Conservation (phyloP, 1,284 basidiomycete species). For the Porogramme epimiltina region DNA sequence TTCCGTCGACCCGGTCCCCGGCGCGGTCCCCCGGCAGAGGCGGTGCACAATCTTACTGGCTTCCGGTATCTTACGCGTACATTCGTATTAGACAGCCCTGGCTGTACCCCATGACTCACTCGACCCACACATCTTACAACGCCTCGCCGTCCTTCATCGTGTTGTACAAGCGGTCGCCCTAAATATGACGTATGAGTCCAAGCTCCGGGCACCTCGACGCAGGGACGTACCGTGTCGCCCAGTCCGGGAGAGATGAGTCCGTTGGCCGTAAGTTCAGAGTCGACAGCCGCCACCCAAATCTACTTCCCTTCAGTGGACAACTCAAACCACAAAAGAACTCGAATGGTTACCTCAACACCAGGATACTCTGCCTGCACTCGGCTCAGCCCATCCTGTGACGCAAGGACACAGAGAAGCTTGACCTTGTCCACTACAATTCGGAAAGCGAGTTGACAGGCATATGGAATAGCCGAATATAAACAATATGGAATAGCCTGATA, state of each 20-base stretch:
- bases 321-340: neutral
- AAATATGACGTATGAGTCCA: neutral
- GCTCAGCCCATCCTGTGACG: slow-evolving; percentile 73
- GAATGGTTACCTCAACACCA: slow-evolving; percentile 69
- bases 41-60: no score
- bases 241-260: slow-evolving; percentile 88
- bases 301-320: slow-evolving; percentile 30
- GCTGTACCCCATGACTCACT: neutral
- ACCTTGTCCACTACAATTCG: slow-evolving; percentile 65
- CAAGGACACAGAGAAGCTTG: slow-evolving; percentile 85
- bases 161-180: slow-evolving; percentile 41
- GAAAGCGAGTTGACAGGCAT: neutral
- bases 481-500: neutral
- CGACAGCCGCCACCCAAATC: slow-evolving; percentile 87
- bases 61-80: no score
- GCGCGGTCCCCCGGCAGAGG: no score
- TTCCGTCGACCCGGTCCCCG: neutral
- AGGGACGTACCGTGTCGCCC: slow-evolving; percentile 72
- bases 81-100: neutral
- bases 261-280: slow-evolving; percentile 67
- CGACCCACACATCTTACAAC: neutral
- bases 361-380: slow-evolving; percentile 72
- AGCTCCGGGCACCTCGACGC: neutral
- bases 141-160: slow-evolving; percentile 29
- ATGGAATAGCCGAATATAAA: neutral